Conservation (phyloP, 495 filamentous ascomycete genomes). For the Penicillium herquei region DNA sequence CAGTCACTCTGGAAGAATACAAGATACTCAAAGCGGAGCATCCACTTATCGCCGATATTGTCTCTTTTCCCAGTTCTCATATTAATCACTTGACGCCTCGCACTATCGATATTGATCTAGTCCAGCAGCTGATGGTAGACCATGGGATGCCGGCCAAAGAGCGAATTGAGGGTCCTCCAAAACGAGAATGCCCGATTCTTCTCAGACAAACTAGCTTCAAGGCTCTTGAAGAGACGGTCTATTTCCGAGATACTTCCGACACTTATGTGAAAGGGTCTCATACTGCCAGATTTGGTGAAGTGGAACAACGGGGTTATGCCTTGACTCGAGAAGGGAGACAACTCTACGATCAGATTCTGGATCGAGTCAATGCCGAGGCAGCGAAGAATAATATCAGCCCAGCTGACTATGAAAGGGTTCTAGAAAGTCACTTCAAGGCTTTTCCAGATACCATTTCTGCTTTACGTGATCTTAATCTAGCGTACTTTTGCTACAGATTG, state of each 20-base stretch:
- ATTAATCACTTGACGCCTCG: conserved; percentile 49
- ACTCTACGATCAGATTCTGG: conserved; percentile 38
- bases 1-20: conserved; percentile 38
- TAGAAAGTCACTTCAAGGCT: conserved; percentile 22
- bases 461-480: conserved; percentile 26
- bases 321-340: conserved; percentile 37
- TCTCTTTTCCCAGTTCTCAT: conserved; percentile 39
- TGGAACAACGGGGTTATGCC: conserved; percentile 43
- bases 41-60: conserved; percentile 42
- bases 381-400: conserved; percentile 2
- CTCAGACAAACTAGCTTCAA: conserved; percentile 46
- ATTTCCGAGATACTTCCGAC: conserved; percentile 21
- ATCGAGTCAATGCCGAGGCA: conserved; percentile 21
- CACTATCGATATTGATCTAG: conserved; percentile 42
- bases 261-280: conserved; percentile 31
- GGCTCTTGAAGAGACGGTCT: conserved; percentile 38
- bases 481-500: conserved; percentile 32
- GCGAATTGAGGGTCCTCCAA: conserved; percentile 41
- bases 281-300: conserved; percentile 44
- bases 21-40: conserved; percentile 34
- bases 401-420: conserved; percentile 17
- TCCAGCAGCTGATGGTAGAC: conserved; percentile 32
- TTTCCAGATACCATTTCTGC: conserved; percentile 32
- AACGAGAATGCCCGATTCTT: conserved; percentile 33
- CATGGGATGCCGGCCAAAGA: conserved; percentile 38